Evolutionary conservation across 495 filamentous ascomycete species (phyloP).

Genomic region (Terfezia claveryi): DNA sequence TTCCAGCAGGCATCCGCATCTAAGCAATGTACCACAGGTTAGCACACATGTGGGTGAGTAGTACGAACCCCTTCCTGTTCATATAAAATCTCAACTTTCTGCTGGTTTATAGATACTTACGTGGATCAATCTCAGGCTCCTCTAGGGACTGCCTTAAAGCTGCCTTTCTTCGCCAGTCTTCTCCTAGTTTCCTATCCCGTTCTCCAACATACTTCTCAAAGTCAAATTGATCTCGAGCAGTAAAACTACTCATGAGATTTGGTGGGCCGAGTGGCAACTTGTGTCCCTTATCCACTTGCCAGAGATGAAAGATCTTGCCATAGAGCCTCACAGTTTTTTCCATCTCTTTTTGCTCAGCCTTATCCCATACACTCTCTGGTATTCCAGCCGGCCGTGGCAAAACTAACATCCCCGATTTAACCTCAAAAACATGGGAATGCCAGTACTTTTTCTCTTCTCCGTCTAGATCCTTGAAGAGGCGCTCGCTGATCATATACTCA

Average conservation of each 20-base stretch:
- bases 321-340: slow-evolving; percentile 46
- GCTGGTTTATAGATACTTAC: slow-evolving; percentile 20
- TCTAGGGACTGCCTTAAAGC: slow-evolving; percentile 39
- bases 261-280: slow-evolving; percentile 50
- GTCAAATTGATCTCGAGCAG: slow-evolving; percentile 33
- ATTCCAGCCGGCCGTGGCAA: slow-evolving; percentile 47
- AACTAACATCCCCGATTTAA: slow-evolving; percentile 66
- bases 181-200: slow-evolving; percentile 43
- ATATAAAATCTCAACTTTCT: background rate
- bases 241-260: slow-evolving; percentile 58
- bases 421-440: slow-evolving; percentile 71
- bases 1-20: background rate
- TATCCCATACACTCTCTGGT: slow-evolving; percentile 41
- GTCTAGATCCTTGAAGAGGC: slow-evolving; percentile 42
- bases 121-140: slow-evolving; percentile 35
- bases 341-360: slow-evolving; percentile 63
- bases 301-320: slow-evolving; percentile 79
- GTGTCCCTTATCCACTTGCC: slow-evolving; percentile 71
- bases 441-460: slow-evolving; percentile 47
- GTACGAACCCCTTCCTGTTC: background rate
- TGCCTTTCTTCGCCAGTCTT: slow-evolving; percentile 37
- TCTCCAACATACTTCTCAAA: slow-evolving; percentile 37
- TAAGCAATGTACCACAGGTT: background rate
- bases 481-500: slow-evolving; percentile 76
- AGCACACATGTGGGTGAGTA: no score